These are phyloP conservation scores for Aspergillus sp. DNA, from an alignment of 2,329 filamentous ascomycete species.

Conservation along the genomic window DNA sequence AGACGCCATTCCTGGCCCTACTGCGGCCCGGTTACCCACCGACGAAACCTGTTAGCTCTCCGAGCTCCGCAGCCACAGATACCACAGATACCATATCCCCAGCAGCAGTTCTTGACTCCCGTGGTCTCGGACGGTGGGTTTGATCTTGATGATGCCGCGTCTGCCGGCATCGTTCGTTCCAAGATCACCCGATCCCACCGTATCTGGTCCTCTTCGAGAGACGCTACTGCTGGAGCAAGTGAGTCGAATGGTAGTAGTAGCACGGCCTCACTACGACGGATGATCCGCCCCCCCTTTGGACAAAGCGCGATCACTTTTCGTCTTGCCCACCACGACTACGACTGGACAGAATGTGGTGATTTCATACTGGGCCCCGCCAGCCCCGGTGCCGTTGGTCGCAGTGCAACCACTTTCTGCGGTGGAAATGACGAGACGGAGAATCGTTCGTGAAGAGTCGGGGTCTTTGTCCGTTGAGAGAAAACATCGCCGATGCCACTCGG, in stretches of 20 bases:
- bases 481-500: slow-evolving; percentile 34
- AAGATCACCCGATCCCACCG: slow-evolving; percentile 14
- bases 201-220: slow-evolving; percentile 17
- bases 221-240: not conserved
- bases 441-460: not conserved
- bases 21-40: slow-evolving; percentile 19
- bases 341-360: slow-evolving; percentile 12
- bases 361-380: slow-evolving; percentile 16
- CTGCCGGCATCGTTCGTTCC: slow-evolving; percentile 28
- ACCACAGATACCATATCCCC: not conserved
- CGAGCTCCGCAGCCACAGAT: slow-evolving; percentile 11
- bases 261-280: slow-evolving; percentile 18
- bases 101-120: slow-evolving; percentile 10
- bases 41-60: slow-evolving; percentile 13
- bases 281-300: slow-evolving; percentile 26
- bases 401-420: slow-evolving; percentile 7
- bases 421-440: not conserved
- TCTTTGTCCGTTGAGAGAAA: slow-evolving; percentile 16
- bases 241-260: not conserved
- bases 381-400: not conserved
- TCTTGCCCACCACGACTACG: slow-evolving; percentile 20
- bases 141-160: slow-evolving; percentile 23
- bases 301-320: slow-evolving; percentile 26
- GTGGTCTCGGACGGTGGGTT: slow-evolving; percentile 18
- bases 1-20: slow-evolving; percentile 35